Evolutionary conservation across 1,284 basidiomycete species (phyloP).

Genomic region (Tilletiopsis washingtonensis): DNA sequence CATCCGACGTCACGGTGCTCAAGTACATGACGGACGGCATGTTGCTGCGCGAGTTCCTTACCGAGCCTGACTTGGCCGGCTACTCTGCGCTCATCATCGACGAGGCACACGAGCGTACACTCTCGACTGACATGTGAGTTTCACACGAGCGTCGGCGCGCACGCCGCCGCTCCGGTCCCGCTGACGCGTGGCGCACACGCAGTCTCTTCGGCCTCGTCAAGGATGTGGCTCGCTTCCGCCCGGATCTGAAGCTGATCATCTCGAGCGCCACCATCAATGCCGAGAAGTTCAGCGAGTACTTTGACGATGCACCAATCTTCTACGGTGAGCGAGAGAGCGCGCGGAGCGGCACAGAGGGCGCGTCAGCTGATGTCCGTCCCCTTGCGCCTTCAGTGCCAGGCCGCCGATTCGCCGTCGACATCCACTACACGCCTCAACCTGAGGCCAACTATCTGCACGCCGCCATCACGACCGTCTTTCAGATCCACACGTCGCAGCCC

Average conservation of each 20-base stretch:
- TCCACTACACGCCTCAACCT: conserved; percentile 66
- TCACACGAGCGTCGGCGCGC: too few relatives aligned
- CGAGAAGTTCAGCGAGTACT: conserved; percentile 45
- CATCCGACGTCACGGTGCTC: conserved; percentile 64
- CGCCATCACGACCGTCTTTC: conserved; percentile 95
- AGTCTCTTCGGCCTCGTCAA: conserved; percentile 45
- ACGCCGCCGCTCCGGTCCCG: too few relatives aligned
- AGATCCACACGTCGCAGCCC: conserved; percentile 97
- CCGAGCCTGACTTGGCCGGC: conserved; percentile 38
- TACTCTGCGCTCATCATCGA: conserved; percentile 46
- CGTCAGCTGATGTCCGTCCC: too few relatives aligned
- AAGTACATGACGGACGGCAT: conserved; percentile 48
- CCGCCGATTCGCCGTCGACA: conserved; percentile 93
- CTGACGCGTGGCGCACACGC: too few relatives aligned
- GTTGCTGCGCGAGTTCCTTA: conserved; percentile 46
- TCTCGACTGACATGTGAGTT: conserved; percentile 45
- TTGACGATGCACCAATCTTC: conserved; percentile 46
- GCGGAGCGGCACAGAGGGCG: too few relatives aligned
- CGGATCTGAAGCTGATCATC: conserved; percentile 43
- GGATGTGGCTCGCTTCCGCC: conserved; percentile 43
- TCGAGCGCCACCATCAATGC: conserved; percentile 44
- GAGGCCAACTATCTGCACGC: conserved; percentile 79
- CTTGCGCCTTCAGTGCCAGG: conserved; percentile 80
- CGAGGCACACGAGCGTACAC: conserved; percentile 46
- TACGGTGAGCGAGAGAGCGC: conserved; percentile 11